These are phyloP conservation scores for Rosa lucieae DNA, from an alignment of 306 rosid genomes.

Conservation along the genomic window DNA sequence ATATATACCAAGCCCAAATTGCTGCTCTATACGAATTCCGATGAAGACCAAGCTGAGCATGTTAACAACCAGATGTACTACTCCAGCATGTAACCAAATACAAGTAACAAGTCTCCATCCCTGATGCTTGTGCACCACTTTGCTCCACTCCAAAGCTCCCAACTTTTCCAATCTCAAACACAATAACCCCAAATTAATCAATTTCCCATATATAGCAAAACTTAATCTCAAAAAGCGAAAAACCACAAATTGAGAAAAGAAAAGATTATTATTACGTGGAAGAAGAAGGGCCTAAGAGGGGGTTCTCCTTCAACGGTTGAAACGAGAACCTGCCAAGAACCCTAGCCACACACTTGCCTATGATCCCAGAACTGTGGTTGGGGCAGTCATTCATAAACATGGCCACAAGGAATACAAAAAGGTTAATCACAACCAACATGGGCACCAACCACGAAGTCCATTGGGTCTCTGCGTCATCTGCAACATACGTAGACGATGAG, in stretches of 20 bases:
- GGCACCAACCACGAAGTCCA: conserved; percentile 93
- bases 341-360: conserved; percentile 56
- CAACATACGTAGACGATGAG: conserved; percentile 33
- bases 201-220: background rate
- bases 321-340: conserved; percentile 72
- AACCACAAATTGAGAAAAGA: background rate
- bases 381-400: conserved; percentile 86
- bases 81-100: conserved; percentile 91
- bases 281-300: conserved; percentile 85
- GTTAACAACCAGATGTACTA: conserved; percentile 69
- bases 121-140: conserved; percentile 61
- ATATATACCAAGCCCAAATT: conserved; percentile 78
- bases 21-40: conserved; percentile 87
- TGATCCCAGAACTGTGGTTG: conserved; percentile 22
- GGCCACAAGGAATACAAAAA: conserved; percentile 51
- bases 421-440: conserved; percentile 58
- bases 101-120: conserved; percentile 89
- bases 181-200: background rate
- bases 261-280: conserved; percentile 46
- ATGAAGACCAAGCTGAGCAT: conserved; percentile 78
- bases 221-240: background rate
- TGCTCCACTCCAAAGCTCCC: conserved; percentile 66
- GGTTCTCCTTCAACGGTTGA: conserved; percentile 70
- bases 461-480: conserved; percentile 46
- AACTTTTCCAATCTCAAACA: conserved; percentile 59